These are phyloP conservation scores for Scheffersomyces lignosus DNA, from an alignment of 805 yeast genomes.

Conservation along the genomic window DNA sequence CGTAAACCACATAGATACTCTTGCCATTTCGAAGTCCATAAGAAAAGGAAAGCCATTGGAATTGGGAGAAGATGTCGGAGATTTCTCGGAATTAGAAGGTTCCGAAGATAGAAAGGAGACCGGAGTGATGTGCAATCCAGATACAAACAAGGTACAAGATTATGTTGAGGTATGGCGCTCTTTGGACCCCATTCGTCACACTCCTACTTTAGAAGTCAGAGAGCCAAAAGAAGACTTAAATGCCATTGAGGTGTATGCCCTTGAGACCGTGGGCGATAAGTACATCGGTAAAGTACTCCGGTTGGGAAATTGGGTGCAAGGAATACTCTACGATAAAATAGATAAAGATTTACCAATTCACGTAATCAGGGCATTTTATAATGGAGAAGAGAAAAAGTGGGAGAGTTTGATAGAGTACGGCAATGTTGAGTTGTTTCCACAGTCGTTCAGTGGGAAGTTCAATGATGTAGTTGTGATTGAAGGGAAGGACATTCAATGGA, in stretches of 20 bases:
- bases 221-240: slow-evolving; percentile 11
- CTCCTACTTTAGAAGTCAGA: slow-evolving; percentile 27
- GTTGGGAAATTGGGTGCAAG: slow-evolving; percentile 56
- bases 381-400: slow-evolving; percentile 18
- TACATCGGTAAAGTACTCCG: slow-evolving; percentile 46
- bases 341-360: slow-evolving; percentile 22
- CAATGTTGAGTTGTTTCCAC: slow-evolving; percentile 21
- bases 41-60: slow-evolving; percentile 30
- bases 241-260: slow-evolving; percentile 13
- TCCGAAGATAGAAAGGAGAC: slow-evolving; percentile 48
- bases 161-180: slow-evolving; percentile 59
- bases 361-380: slow-evolving; percentile 23
- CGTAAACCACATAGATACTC: slow-evolving; percentile 44
- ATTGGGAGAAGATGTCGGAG: slow-evolving; percentile 43
- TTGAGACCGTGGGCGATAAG: slow-evolving; percentile 19
- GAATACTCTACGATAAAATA: slow-evolving; percentile 34
- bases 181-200: slow-evolving; percentile 37
- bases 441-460: background rate
- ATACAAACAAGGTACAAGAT: slow-evolving; percentile 38
- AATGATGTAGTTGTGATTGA: no score
- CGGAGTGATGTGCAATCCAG: slow-evolving; percentile 50
- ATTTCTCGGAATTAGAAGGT: slow-evolving; percentile 37
- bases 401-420: slow-evolving; percentile 28
- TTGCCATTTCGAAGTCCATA: slow-evolving; percentile 29
- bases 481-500: no score